Base-by-base conservation (phyloP, 345 rosid genomes). In the Populus nigra region DNA sequence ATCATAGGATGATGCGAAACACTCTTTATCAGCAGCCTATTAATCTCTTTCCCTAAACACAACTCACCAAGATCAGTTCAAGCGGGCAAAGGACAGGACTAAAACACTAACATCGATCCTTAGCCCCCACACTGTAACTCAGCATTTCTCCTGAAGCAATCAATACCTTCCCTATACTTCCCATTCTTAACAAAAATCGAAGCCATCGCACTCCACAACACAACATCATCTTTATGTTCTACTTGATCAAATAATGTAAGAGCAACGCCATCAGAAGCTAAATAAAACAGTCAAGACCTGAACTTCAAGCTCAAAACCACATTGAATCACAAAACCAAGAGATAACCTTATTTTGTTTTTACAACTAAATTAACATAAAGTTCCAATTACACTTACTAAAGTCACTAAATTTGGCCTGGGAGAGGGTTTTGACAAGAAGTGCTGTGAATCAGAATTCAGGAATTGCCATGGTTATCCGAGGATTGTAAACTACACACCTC, bases 391-490 rank as follows among this genome's bases (percentile, higher is more conserved):
- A 72, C 73, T 79, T 69, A 82, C 67, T 16, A 74, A 1, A 12
- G 79, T 82, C 70, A 85, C 81, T 22, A 63, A 71, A 53, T 82
- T 85, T 15, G 87, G 85, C 67, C 45, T 87, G 69, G 87, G 73
- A 15, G 82, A 80, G 31, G 79, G 70, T 39, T 73, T 82, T 2
- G 71, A 75, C 61, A 76, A 73, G 78, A 81, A 73, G 68, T 75
- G 59, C 53, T 36, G 59, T 3, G 80, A 83, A 70, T 73, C 87
- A 0, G 85, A 83, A 53, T 85, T 85, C 78, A 23, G 78, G 10
- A 82, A 82, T 25, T 83, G 87, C 38, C 85, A 83, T 71, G 87
- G 90, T 38, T 85, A 87, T 72, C 47, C 85, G 61, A 82, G 87
- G 71, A 77, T 87, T 41, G 72, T 75, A 66, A 85, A 84, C 78